Conservation (phyloP, 306 rosid genomes). For the Cucumis cinereus region DNA sequence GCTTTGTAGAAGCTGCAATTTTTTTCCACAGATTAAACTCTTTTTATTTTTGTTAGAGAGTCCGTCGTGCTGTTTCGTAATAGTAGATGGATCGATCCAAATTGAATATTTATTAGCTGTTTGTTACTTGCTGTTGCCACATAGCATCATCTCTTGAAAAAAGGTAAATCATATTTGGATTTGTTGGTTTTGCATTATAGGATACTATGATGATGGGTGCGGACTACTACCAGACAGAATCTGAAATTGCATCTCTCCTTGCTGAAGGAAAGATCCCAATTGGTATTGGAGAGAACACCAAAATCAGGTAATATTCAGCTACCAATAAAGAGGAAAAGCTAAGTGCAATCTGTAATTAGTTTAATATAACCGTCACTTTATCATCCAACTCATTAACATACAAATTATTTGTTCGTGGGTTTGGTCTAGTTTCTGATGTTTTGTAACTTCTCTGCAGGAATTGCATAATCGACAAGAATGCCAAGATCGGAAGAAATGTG, state of each 20-base stretch:
- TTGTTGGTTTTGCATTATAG: constrained; percentile 23
- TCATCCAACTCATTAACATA: not conserved
- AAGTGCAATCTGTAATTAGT: not conserved
- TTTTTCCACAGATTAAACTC: not conserved
- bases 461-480: constrained; percentile 96
- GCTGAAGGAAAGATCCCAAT: constrained; percentile 87
- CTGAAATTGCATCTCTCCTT: constrained; percentile 69
- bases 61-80: not conserved
- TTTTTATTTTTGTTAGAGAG: not conserved
- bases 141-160: not conserved
- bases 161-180: not conserved
- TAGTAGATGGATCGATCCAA: not conserved
- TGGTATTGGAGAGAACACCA: constrained; percentile 91
- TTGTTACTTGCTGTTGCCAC: not conserved
- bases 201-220: constrained; percentile 99
- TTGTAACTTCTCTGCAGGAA: constrained; percentile 31
- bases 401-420: not conserved
- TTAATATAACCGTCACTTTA: not conserved
- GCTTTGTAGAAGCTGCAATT: not conserved
- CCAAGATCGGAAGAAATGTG: constrained; percentile 81
- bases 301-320: constrained; percentile 45
- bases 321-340: not conserved
- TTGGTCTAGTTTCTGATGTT: constrained; percentile 11
- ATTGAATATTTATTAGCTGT: not conserved
- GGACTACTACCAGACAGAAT: constrained; percentile 89